phyloP scores from a whole-genome alignment of 2,329 filamentous ascomycete species.

The Fusarium robinianum region DNA sequence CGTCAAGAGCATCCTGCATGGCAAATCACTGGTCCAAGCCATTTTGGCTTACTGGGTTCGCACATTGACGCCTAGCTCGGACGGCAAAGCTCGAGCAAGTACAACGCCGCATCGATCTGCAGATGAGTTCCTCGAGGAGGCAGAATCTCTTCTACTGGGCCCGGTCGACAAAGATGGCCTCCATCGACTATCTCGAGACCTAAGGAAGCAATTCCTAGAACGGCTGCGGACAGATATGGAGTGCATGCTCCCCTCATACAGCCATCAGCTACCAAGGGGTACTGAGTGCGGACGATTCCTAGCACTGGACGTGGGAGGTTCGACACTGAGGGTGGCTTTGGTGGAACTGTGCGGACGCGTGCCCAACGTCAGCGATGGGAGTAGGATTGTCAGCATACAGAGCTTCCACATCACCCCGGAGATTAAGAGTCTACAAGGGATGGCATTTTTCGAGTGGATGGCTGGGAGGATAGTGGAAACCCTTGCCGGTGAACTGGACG shows the following conservation, averaged over 20 bases:
- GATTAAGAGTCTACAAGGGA: slow-evolving; percentile 61
- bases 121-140: slow-evolving; percentile 61
- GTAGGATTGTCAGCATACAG: slow-evolving; percentile 58
- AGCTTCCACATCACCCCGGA: slow-evolving; percentile 60
- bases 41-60: slow-evolving; percentile 59
- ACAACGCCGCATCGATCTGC: slow-evolving; percentile 38
- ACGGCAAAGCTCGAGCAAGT: slow-evolving; percentile 26
- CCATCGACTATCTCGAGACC: slow-evolving; percentile 50
- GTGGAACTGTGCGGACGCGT: slow-evolving; percentile 60
- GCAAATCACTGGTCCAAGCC: slow-evolving; percentile 63
- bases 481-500: slow-evolving; percentile 50
- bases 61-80: slow-evolving; percentile 44
- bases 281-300: slow-evolving; percentile 63
- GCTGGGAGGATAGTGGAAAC: slow-evolving; percentile 63
- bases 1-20: slow-evolving; percentile 61
- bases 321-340: slow-evolving; percentile 67
- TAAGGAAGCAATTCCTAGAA: slow-evolving; percentile 61
- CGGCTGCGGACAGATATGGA: slow-evolving; percentile 56
- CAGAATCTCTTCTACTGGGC: slow-evolving; percentile 56
- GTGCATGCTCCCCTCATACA: slow-evolving; percentile 70
- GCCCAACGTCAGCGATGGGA: slow-evolving; percentile 45
- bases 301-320: slow-evolving; percentile 70
- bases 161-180: slow-evolving; percentile 54
- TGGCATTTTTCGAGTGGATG: slow-evolving; percentile 71
- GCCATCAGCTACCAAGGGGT: slow-evolving; percentile 65